Conservation (phyloP, 2,329 filamentous ascomycete genomes). For the Ramularia endophylla region DNA sequence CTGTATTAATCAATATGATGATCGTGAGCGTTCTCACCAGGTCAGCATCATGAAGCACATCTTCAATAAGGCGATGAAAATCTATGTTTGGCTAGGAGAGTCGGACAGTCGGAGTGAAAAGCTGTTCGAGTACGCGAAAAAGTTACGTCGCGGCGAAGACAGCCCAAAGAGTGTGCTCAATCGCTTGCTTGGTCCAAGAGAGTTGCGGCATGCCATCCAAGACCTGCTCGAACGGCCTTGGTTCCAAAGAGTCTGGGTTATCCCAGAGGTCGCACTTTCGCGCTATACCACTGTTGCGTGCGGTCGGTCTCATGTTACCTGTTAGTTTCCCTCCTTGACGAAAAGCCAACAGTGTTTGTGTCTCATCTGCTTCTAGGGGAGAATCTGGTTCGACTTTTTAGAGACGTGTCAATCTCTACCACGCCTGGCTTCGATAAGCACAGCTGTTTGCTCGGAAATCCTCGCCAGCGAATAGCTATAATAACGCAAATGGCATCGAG, state of each 20-base stretch:
- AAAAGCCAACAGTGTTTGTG: not conserved
- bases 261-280: conserved; percentile 22
- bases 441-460: conserved; percentile 23
- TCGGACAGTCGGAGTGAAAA: conserved; percentile 20
- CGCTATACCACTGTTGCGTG: conserved; percentile 19
- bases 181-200: conserved; percentile 18
- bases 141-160: conserved; percentile 18
- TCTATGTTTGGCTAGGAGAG: conserved; percentile 28
- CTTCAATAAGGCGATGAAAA: conserved; percentile 24
- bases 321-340: conserved; percentile 6
- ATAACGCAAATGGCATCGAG: conserved; percentile 27
- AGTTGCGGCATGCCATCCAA: conserved; percentile 26
- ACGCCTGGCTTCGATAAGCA: conserved; percentile 26
- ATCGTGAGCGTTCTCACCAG: conserved; percentile 28
- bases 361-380: conserved; percentile 9
- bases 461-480: conserved; percentile 27
- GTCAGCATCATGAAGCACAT: conserved; percentile 33
- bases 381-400: conserved; percentile 24
- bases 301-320: conserved; percentile 16
- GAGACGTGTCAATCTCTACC: conserved; percentile 16
- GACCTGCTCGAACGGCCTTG: conserved; percentile 24
- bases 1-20: conserved; percentile 32
- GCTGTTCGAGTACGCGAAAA: conserved; percentile 25
- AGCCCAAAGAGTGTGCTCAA: conserved; percentile 13
- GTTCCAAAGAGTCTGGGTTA: conserved; percentile 28